These are phyloP conservation scores for Pleurotus citrinopileatus DNA, from an alignment of 768 basidiomycete genomes.

Conservation along the genomic window DNA sequence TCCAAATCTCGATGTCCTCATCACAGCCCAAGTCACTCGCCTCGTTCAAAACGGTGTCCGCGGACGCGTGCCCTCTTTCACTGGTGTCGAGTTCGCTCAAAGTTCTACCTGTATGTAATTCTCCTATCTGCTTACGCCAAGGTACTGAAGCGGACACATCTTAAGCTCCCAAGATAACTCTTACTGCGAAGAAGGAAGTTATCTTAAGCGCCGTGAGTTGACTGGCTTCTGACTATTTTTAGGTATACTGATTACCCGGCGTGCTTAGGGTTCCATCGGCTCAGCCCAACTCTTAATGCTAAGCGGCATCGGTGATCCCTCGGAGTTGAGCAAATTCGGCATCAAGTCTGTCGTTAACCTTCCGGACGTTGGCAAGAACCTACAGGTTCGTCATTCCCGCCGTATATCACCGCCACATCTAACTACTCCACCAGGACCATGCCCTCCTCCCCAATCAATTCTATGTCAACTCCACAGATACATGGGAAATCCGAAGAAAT, in stretches of 20 bases:
- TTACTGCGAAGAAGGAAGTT: not conserved
- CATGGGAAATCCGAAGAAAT: constrained; percentile 17
- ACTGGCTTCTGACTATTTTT: not conserved
- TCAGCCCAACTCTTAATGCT: not conserved
- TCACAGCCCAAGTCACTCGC: constrained; percentile 17
- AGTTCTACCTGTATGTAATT: constrained; percentile 14
- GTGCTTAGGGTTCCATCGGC: not conserved
- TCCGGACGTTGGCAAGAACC: constrained; percentile 3
- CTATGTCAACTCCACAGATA: constrained; percentile 20
- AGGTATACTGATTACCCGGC: not conserved
- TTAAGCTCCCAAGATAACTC: not conserved
- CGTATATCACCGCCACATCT: too few species aligned
- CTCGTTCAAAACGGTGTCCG: constrained; percentile 10
- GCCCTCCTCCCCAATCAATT: constrained; percentile 13
- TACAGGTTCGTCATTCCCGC: not conserved
- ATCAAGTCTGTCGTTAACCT: not conserved
- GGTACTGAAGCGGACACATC: not conserved
- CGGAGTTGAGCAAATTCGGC: not conserved
- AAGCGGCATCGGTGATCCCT: not conserved
- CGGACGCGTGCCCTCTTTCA: constrained; percentile 12
- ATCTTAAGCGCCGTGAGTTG: not conserved
- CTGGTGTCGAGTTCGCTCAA: constrained; percentile 13
- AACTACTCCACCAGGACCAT: too few species aligned
- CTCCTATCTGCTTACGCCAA: too few species aligned
- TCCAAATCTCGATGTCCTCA: constrained; percentile 21